Conservation (phyloP, 208 protist species). For the Blastocrithidia nonstop region DNA sequence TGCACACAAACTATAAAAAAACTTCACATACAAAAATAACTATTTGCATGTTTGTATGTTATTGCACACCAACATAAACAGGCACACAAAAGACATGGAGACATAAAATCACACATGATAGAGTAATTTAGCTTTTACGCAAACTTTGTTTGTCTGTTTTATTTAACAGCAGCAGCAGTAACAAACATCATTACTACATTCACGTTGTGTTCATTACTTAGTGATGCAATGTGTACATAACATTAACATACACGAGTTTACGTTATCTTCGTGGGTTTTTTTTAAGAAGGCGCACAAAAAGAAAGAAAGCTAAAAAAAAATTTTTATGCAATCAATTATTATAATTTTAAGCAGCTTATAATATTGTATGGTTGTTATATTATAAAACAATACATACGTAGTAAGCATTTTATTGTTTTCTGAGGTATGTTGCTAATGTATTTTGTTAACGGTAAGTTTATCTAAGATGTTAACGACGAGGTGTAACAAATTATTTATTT, state of each 20-base stretch:
- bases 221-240: not conserved
- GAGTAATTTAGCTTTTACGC: not conserved
- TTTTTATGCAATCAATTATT: too few relatives aligned
- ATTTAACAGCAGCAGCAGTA: not conserved
- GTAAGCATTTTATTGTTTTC: too few relatives aligned
- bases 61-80: not conserved
- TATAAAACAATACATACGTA: too few relatives aligned
- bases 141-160: not conserved
- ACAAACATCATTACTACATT: not conserved
- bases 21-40: not conserved
- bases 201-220: too few relatives aligned
- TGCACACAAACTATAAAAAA: not conserved
- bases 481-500: too few relatives aligned
- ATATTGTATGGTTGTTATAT: too few relatives aligned
- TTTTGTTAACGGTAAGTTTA: too few relatives aligned
- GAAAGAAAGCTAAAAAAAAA: conserved; percentile 3
- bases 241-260: not conserved
- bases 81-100: not conserved
- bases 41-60: not conserved
- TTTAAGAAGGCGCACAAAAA: not conserved
- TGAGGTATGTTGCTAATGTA: too few relatives aligned
- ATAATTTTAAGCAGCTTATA: too few relatives aligned
- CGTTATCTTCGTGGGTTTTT: not conserved
- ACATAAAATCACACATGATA: not conserved
- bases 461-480: too few relatives aligned